Base-by-base conservation (phyloP, 2,329 filamentous ascomycete genomes). In the Gyromitra esculenta region DNA sequence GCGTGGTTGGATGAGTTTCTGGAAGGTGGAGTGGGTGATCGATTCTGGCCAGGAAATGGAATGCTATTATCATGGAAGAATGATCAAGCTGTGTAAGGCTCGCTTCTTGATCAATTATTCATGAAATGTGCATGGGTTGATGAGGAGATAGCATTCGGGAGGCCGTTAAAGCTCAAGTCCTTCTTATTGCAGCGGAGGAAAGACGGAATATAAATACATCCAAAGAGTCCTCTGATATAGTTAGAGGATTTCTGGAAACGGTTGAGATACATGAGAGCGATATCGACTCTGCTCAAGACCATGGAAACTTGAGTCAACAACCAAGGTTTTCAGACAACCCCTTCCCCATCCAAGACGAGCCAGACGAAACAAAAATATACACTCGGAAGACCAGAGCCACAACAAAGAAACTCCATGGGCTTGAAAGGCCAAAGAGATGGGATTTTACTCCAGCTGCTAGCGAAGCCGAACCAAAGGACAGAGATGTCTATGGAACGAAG, bases 1-100 rank as follows among this genome's bases (percentile, higher is more conserved):
- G 54, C 54, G 7, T 57, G 54, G 54, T 4, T 57, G 7, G 54
- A 57, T 57, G 54, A 57, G 13, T 57, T 57, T 57, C 54, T 57
- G 11, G 54, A 39, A 5, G 15, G 15, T 15, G 54, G 54, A 6
- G 31, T 57, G 1, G 54, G 54, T 3, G 54, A 57, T 35, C 54
- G 54, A n/a, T 57, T 57, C 54, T 57, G 54, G 54, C 54, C 54
- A 37, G 54, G n/a, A 37, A 37, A 54, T 8, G 50, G 50, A 21
- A 54, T 54, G 50, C 50, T 21, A 11, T 25, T 54, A 31, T 54
- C 25, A 13, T 57, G 54, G 54, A 37, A 37, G 25, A n/a, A 37
- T 15, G 54, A 57, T 39, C 35, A 8, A n/a, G 13, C 6, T 18
- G 54, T 37, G 54, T 57, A 57, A 57, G 54, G n/a, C 54, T 37